phyloP scores from a whole-genome alignment of 176 grass and related monocot species.

The Alopecurus myosuroides region DNA sequence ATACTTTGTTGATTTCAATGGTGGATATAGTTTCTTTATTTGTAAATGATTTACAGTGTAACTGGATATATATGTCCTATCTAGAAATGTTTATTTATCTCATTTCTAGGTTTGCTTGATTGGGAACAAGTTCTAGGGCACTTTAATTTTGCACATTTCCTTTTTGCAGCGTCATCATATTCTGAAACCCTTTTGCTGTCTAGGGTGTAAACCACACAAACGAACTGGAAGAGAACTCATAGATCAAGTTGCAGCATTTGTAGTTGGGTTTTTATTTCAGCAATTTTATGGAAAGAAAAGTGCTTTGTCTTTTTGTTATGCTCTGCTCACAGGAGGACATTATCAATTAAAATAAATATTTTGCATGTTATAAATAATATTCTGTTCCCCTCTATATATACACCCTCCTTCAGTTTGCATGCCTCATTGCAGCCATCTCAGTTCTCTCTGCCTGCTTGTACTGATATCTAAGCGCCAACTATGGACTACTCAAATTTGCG shows the following conservation, averaged over 20 bases:
- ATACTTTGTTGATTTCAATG: background rate
- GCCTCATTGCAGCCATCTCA: constrained; percentile 31
- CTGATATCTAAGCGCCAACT: constrained; percentile 15
- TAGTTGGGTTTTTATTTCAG: constrained; percentile 17
- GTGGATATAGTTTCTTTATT: background rate
- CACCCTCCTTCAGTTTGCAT: constrained; percentile 2
- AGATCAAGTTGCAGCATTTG: constrained; percentile 42
- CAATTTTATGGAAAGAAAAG: constrained; percentile 27
- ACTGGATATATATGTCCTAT: background rate
- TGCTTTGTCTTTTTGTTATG: constrained; percentile 40
- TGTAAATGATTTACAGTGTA: background rate
- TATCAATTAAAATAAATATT: constrained; percentile 55
- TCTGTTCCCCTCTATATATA: constrained; percentile 45
- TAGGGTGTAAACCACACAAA: constrained; percentile 15
- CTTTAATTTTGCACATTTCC: background rate
- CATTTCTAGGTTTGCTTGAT: constrained; percentile 9
- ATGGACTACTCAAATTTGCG: constrained; percentile 50
- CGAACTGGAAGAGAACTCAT: constrained; percentile 13
- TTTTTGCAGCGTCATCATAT: constrained; percentile 23
- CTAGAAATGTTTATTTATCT: background rate
- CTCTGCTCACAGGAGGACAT: constrained; percentile 46
- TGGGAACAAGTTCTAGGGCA: constrained; percentile 19
- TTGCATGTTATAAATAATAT: constrained; percentile 40
- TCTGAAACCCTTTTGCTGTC: constrained; percentile 23
- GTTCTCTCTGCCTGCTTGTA: constrained; percentile 19